Conservation (phyloP, 2,329 filamentous ascomycete genomes). For the Colletotrichum agaves region DNA sequence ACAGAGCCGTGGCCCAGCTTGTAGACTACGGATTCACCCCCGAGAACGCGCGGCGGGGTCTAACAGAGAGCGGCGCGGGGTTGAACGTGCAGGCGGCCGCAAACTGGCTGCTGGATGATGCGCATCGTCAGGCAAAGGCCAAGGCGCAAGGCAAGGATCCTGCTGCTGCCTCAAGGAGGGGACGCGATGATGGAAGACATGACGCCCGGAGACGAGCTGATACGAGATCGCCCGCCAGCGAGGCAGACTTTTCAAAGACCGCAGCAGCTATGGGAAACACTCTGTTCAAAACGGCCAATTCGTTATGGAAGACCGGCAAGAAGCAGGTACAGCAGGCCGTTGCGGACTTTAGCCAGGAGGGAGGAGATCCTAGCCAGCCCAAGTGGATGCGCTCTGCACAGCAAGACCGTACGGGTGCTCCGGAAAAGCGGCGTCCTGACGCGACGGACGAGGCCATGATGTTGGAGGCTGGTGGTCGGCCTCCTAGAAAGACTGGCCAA, state of each 20-base stretch:
- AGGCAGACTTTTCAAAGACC: constrained; percentile 81
- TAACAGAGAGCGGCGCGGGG: constrained; percentile 83
- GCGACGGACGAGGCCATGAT: constrained; percentile 81
- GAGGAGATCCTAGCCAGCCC: constrained; percentile 82
- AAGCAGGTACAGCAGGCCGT: constrained; percentile 95
- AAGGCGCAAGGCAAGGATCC: constrained; percentile 68
- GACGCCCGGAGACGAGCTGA: constrained; percentile 52
- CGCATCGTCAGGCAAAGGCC: constrained; percentile 83
- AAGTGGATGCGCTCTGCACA: constrained; percentile 91
- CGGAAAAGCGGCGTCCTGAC: constrained; percentile 48
- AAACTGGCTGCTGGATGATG: constrained; percentile 89
- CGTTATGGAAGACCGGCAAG: constrained; percentile 92
- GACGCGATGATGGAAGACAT: constrained; percentile 46
- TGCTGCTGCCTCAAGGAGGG: constrained; percentile 52
- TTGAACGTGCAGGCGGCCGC: constrained; percentile 87
- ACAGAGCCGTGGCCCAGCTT: constrained; percentile 85
- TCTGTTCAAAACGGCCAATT: constrained; percentile 93
- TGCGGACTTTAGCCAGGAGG: constrained; percentile 80
- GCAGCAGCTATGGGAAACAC: constrained; percentile 85
- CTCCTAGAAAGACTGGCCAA: constrained; percentile 54
- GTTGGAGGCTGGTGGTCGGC: constrained; percentile 74
- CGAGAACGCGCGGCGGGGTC: constrained; percentile 82
- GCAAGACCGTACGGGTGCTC: constrained; percentile 49
- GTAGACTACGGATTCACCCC: constrained; percentile 94
- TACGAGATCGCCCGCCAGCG: constrained; percentile 66